Evolutionary conservation across 225 moss, liverwort and hornwort species (phyloP), one percentile per base, ranked within the genome.

Genomic region (Lunularia cruciata): DNA sequence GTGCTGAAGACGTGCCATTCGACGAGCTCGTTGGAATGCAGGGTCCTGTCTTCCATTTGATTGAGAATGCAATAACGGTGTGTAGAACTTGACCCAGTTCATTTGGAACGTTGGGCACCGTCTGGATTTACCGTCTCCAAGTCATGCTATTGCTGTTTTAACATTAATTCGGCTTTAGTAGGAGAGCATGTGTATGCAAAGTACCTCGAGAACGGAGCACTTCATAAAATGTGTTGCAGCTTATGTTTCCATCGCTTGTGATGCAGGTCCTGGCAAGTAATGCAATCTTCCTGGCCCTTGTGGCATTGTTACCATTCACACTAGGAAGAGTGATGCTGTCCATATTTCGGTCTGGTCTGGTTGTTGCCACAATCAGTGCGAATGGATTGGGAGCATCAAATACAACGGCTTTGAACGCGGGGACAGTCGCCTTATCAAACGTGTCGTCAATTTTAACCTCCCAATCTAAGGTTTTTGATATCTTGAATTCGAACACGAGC

Each of bases 21-120:
- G 98, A 98, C 70, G 98, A 98, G 71, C 87, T 98, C 26, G 98
- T 98, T 38, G 98, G 98, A 35, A 98, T 98, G 98, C 98, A 91
- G 78, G 98, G 98, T 35, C 93, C 98, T 7, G 85, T 98, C 47
- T 93, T 98, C n/a, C 98, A 93, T 70, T 67, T 98, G 70, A 79
- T 98, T 39, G 93, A 98, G 70, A 98, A 98, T 75, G 98, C 98
- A 61, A 84, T 93, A 34, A 98, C 93, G 63, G 98, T 92, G 60
- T 87, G 87, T 84, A 30, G 31, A 3, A 6, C 9, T 19, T 2
- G 6, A 19, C 31, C 35, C 22, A 19, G 22, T 35, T 16, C 60
- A 38, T 18, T 38, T 6, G 8, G n/a, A 60, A 11, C 12, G 20
- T 22, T 20, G 22, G 27, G 27, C 51, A 7, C 8, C 28, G 12